phyloP scores from a whole-genome alignment of 495 filamentous ascomycete genomes.

The Umbilicaria muhlenbergii region DNA sequence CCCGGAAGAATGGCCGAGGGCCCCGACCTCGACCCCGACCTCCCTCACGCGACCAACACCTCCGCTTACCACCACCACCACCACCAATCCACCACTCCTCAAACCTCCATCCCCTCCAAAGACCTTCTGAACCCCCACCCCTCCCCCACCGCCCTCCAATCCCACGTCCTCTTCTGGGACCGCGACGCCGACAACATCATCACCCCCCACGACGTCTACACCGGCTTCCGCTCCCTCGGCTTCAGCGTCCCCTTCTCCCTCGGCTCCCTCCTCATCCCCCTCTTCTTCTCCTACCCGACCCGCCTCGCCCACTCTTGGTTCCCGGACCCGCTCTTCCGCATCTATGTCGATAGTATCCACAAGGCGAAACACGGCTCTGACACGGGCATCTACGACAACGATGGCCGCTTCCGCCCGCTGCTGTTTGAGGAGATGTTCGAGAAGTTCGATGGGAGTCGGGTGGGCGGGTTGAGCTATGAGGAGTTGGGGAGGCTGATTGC shows the following conservation, averaged over 20 bases:
- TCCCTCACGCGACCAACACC: no score
- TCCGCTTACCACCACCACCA: no score
- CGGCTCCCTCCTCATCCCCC: conserved; percentile 30
- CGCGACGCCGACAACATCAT: conserved; percentile 34
- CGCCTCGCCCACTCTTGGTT: conserved; percentile 16
- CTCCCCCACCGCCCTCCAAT: conserved; percentile 25
- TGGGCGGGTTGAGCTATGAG: background rate
- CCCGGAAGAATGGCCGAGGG: no score
- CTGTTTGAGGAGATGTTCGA: conserved; percentile 41
- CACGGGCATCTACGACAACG: conserved; percentile 32
- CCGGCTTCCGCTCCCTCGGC: conserved; percentile 35
- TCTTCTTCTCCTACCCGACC: conserved; percentile 36
- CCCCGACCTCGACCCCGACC: no score
- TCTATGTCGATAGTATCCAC: conserved; percentile 33
- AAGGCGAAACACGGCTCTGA: conserved; percentile 45
- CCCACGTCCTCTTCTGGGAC: conserved; percentile 40
- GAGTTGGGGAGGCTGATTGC: conserved; percentile 1
- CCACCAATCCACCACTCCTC: no score
- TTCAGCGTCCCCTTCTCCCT: conserved; percentile 32
- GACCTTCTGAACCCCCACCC: no score
- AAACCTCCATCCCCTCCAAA: no score
- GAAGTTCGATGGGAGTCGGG: conserved; percentile 28
- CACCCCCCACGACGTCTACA: conserved; percentile 34
- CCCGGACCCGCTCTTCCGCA: conserved; percentile 34
- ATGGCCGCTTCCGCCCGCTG: conserved; percentile 39